phyloP scores from a whole-genome alignment of 148 eudicot genomes.

The Nyssa sinensis region DNA sequence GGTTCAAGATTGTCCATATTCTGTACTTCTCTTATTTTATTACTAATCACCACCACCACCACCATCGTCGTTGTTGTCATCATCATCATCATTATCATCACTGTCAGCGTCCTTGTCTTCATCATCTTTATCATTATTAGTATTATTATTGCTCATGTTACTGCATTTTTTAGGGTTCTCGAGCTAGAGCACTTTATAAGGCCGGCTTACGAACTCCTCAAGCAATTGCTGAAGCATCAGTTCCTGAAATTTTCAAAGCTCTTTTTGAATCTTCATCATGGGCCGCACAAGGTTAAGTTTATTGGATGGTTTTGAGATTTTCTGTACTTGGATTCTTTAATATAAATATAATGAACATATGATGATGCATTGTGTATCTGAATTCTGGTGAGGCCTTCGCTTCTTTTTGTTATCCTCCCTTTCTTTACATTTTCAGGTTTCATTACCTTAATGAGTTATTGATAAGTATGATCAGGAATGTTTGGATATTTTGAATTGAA shows the following conservation, averaged over 20 bases:
- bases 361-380: too few species aligned
- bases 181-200: constrained; percentile 93
- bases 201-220: constrained; percentile 92
- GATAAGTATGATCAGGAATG: too few species aligned
- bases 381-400: too few species aligned
- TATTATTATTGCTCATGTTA: not conserved
- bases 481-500: too few species aligned
- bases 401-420: not conserved
- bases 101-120: too few species aligned
- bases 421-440: not conserved
- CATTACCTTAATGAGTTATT: too few species aligned
- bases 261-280: constrained; percentile 91
- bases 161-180: constrained; percentile 61
- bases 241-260: constrained; percentile 80
- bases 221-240: constrained; percentile 90
- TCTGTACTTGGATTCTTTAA: too few species aligned
- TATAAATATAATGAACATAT: too few species aligned
- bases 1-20: not conserved
- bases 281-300: constrained; percentile 66
- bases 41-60: not conserved
- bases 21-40: not conserved
- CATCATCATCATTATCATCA: not conserved
- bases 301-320: not conserved
- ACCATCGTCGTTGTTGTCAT: not conserved
- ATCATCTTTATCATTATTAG: not conserved